These are phyloP conservation scores for Mortierella sp. DNA, from an alignment of 371 early-diverging fungal genomes.

Conservation along the genomic window DNA sequence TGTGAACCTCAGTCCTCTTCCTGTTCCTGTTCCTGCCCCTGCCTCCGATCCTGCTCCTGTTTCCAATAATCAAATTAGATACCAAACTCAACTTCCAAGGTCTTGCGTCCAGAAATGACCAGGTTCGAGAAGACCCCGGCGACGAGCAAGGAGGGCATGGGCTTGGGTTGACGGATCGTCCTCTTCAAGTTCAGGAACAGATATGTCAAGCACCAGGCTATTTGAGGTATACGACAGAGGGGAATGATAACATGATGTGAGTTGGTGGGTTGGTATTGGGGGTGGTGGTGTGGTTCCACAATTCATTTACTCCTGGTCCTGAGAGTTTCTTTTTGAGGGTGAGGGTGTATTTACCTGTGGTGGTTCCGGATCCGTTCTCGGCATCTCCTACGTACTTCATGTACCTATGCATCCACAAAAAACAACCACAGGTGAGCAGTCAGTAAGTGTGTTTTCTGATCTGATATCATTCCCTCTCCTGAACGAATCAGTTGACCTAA, in stretches of 20 bases:
- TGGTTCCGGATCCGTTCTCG: conserved; percentile 56
- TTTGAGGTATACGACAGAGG: not conserved
- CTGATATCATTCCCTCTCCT: not conserved
- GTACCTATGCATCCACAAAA: conserved; percentile 17
- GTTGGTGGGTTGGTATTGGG: not conserved
- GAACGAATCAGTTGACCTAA: not conserved
- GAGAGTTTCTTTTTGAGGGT: not conserved
- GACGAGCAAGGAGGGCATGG: conserved; percentile 42
- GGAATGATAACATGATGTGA: not conserved
- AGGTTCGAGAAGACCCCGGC: conserved; percentile 47
- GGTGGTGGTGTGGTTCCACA: not conserved
- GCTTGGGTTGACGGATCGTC: conserved; percentile 41
- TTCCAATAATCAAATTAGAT: conserved; percentile 6
- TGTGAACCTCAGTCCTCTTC: not conserved
- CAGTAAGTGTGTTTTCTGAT: not conserved
- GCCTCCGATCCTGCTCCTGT: not conserved
- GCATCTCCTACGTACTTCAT: conserved; percentile 50
- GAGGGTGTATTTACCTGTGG: conserved; percentile 27
- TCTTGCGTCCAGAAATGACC: conserved; percentile 55
- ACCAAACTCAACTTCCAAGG: conserved; percentile 47
- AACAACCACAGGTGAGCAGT: not conserved
- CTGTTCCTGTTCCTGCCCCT: not conserved
- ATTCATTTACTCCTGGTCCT: too few relatives aligned
- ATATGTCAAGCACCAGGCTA: conserved; percentile 53
- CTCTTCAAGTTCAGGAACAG: conserved; percentile 46